Evolutionary conservation across 768 basidiomycete genomes (phyloP).

Genomic region (Pulveroboletus sp.): DNA sequence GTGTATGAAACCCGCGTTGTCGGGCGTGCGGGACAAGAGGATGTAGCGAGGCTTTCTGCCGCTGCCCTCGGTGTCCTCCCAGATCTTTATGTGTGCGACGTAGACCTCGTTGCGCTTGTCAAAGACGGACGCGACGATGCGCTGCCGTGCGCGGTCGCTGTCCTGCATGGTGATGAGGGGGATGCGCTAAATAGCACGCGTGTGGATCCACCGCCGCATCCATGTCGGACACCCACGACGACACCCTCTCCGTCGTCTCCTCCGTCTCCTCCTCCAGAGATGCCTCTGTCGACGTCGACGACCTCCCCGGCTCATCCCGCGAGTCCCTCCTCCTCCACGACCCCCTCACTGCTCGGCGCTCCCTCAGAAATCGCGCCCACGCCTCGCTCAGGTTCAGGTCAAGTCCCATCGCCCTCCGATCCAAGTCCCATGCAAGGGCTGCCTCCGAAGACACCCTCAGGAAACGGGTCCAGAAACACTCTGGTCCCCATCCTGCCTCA

Average conservation of each 20-base stretch:
- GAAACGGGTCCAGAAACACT: conserved; percentile 26
- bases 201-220: background rate
- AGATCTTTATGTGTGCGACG: conserved; percentile 88
- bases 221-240: conserved; percentile 25
- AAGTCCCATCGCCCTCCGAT: conserved; percentile 23
- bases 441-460: conserved; percentile 27
- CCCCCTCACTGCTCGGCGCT: conserved; percentile 20
- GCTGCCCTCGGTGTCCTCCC: conserved; percentile 81
- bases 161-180: conserved; percentile 35
- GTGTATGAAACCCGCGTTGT: conserved; percentile 76
- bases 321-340: conserved; percentile 27
- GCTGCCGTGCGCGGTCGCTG: conserved; percentile 52
- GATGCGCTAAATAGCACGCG: background rate
- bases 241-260: conserved; percentile 27
- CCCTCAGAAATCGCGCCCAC: conserved; percentile 24
- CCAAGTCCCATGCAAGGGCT: conserved; percentile 20
- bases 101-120: conserved; percentile 77
- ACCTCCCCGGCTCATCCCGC: conserved; percentile 19
- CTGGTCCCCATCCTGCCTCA: conserved; percentile 13
- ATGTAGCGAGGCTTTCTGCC: conserved; percentile 88
- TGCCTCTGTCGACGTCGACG: conserved; percentile 29
- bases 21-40: conserved; percentile 72
- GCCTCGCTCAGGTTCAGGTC: conserved; percentile 25
- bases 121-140: conserved; percentile 85
- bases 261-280: conserved; percentile 33